These are phyloP conservation scores for Alternaria sp. DNA, from an alignment of 2,329 filamentous ascomycete species.

Conservation along the genomic window DNA sequence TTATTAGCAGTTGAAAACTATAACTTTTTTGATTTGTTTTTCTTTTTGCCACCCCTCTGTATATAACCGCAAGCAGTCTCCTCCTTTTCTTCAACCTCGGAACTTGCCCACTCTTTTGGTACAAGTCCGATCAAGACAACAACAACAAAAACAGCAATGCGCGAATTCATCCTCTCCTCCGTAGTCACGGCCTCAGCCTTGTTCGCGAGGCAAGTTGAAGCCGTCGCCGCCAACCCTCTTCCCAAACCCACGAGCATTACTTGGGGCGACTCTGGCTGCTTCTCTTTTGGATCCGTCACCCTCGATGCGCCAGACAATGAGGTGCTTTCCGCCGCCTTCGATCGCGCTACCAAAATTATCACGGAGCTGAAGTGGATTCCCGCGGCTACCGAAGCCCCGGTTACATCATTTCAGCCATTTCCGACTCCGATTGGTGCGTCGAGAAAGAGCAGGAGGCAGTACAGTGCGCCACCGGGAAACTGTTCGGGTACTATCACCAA, in stretches of 20 bases:
- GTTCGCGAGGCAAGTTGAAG: constrained; percentile 51
- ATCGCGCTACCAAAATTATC: constrained; percentile 60
- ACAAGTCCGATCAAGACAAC: constrained; percentile 1
- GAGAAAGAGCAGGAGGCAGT: constrained; percentile 35
- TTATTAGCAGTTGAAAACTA: too few relatives aligned
- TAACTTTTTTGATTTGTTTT: too few relatives aligned
- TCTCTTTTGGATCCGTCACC: constrained; percentile 52
- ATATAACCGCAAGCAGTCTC: background rate
- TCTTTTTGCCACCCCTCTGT: too few relatives aligned
- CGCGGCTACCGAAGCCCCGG: constrained; percentile 61
- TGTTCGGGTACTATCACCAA: constrained; percentile 49
- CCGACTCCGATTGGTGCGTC: constrained; percentile 52
- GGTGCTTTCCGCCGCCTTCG: constrained; percentile 58
- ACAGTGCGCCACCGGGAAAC: constrained; percentile 28
- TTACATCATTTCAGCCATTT: constrained; percentile 61
- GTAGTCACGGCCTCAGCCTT: constrained; percentile 46
- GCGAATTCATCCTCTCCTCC: constrained; percentile 41
- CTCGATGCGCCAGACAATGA: constrained; percentile 52
- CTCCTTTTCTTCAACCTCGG: background rate
- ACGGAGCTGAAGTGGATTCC: constrained; percentile 63
- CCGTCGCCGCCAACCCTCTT: constrained; percentile 63
- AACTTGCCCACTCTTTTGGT: background rate
- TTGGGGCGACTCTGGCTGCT: constrained; percentile 63
- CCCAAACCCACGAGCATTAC: constrained; percentile 63
- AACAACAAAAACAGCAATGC: constrained; percentile 34